Evolutionary conservation across 192 early-diverging fungal genomes (phyloP), one percentile per base, ranked within the genome.

Genomic region (Mycoemilia scoparia): DNA sequence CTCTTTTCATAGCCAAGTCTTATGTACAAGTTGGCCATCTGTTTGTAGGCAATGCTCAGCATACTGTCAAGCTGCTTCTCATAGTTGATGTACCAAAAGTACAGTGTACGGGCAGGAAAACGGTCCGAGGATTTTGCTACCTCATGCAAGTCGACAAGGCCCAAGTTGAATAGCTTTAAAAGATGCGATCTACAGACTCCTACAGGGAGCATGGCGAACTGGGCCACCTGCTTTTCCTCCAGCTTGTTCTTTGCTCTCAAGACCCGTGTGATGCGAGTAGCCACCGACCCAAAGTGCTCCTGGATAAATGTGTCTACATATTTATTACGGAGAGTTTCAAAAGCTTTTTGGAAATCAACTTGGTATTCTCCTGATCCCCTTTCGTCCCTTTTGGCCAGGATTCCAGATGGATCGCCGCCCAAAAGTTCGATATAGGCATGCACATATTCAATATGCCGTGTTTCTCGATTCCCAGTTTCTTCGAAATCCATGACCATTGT

Each of bases 41-140:
- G 60, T 35, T 71, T 59, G 33, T 73, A 74, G 21, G 63, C 34
- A 16, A 57, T 47, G 30, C 63, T 48, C 36, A 72, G 39, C 11
- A 74, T 46, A 0, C 64, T 45, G 18, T 54, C 43, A 24, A 60
- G 60, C 34, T 65, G 57, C 30, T 64, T 57, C 5, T 57, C 39
- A n/a, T 69, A 30, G 18, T 64, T 57, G 17, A 78, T 60, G 26
- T 70, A 69, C 69, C 74, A 80, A 21, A 84, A 58, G 29, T 76
- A 79, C 41, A 70, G 73, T 21, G 73, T 79, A 46, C 76, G 67
- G 39, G 74, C 73, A 5, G 80, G 80, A 6, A 75, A 64, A 41
- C 77, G 71, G 37, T 84, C 80, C 1, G 70, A 64, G 0, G 74
- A 60, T 33, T 70, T 69, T 21, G 80, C 76, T 24, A 84, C 70